phyloP scores from a whole-genome alignment of 1,139 yeast genomes.

The Geotrichum restrictum region DNA sequence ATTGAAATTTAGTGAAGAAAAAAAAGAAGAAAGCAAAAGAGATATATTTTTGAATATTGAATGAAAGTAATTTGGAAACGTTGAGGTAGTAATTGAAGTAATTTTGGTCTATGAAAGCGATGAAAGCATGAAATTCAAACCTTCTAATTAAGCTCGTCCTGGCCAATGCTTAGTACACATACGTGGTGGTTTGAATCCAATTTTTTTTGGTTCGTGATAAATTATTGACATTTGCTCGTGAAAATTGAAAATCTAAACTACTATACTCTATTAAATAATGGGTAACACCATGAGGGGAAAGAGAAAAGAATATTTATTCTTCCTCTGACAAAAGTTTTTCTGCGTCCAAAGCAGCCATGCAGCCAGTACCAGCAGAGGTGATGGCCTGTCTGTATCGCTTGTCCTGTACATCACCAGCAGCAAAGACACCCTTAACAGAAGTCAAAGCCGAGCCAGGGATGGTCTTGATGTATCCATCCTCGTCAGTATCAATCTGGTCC shows the following conservation, averaged over 20 bases:
- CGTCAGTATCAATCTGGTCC: constrained; percentile 79
- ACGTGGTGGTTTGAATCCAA: too few relatives aligned
- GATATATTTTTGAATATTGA: background rate
- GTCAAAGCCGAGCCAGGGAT: constrained; percentile 85
- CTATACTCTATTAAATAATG: too few relatives aligned
- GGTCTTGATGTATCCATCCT: constrained; percentile 80
- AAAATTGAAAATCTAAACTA: background rate
- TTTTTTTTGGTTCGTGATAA: too few relatives aligned
- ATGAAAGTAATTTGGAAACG: background rate
- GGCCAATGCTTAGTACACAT: too few relatives aligned
- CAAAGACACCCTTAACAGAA: constrained; percentile 87
- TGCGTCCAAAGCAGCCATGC: constrained; percentile 98
- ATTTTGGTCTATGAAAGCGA: background rate
- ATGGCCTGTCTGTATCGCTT: constrained; percentile 96
- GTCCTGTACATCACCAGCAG: constrained; percentile 99
- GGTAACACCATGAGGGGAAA: background rate
- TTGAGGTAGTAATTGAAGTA: background rate
- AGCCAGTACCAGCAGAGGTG: constrained; percentile 98
- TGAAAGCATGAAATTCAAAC: too few relatives aligned
- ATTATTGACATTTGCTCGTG: background rate
- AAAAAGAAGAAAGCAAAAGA: background rate
- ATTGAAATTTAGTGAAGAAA: background rate
- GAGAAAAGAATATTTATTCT: constrained; percentile 38
- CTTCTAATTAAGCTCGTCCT: too few relatives aligned
- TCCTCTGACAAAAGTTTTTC: constrained; percentile 76